Conservation (phyloP, 2,329 filamentous ascomycete species). For the Claviceps fusiformis region DNA sequence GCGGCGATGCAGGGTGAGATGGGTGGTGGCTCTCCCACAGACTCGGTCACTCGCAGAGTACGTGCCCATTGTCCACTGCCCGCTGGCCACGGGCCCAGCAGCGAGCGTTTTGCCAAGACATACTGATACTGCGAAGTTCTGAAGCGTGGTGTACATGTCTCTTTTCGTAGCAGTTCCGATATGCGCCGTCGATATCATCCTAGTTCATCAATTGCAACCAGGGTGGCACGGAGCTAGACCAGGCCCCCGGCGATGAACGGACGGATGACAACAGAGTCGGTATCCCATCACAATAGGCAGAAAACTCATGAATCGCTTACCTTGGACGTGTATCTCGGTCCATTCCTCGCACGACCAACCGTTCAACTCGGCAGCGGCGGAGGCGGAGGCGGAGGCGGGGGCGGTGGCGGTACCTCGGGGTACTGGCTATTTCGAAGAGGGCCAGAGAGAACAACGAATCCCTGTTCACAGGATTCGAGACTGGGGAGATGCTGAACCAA, state of each 20-base stretch:
- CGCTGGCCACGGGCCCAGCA: background rate
- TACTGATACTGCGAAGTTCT: too few species aligned
- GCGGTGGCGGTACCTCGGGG: background rate
- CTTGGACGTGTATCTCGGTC: background rate
- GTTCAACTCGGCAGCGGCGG: background rate
- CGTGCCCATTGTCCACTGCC: background rate
- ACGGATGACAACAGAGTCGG: background rate
- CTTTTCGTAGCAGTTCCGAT: background rate
- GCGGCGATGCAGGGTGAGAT: slow-evolving; percentile 4
- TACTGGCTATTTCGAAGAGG: background rate
- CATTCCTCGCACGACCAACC: background rate
- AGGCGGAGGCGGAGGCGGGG: background rate
- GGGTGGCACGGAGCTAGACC: background rate
- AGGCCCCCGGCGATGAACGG: background rate
- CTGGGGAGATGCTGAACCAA: background rate
- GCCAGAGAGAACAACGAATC: background rate
- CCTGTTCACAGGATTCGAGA: too few species aligned
- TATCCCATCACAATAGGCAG: background rate
- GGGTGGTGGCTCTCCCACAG: slow-evolving; percentile 3
- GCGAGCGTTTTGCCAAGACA: slow-evolving; percentile 2
- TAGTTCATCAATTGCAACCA: slow-evolving; percentile 9
- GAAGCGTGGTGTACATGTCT: background rate
- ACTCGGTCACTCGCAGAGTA: background rate
- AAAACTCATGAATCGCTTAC: background rate
- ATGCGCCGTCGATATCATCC: slow-evolving; percentile 9